Base-by-base conservation (phyloP, 352 stramenopile species). In the Globisporangium emineosum region DNA sequence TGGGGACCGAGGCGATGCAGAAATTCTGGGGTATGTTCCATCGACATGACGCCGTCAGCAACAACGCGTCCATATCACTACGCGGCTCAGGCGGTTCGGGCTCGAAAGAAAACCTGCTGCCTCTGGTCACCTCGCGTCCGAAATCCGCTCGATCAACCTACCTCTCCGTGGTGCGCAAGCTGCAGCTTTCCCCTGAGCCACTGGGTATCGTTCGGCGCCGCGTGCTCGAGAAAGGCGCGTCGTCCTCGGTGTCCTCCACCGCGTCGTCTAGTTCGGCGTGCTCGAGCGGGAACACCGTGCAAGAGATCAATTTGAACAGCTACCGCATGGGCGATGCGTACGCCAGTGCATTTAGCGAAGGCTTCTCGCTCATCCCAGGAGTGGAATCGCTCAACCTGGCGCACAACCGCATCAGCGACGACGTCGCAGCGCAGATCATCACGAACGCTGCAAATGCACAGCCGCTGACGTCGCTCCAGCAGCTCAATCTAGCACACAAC, bases 11-110 rank as follows among this genome's bases (percentile, higher is more conserved):
- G 5, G 82, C 82, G 4, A 73, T 93, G 60, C 66, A 79, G 13
- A 66, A 72, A 27, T 91, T 91, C 67, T 93, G 84, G 82, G 63
- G 60, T 30, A 77, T 89, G 51, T 93, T 93, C 60, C 84, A 91
- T 33, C 78, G 76, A 2, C 77, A 93, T 52, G 80, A 90, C 53
- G 72, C 66, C 0, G 71, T 87, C 32, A 73, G 77, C 62, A 86
- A 88, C 67, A 77, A 88, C 68, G 75, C 75, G 61, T 56, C 52
- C 29, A 66, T 40, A 5, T 53, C 60, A 8, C 27, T 59, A 13
- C 49, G 25, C n/a, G 49, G 23, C 19, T 30, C 40, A 12, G 25
- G 10, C 2, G 2, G 15, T 1, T 45, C 25, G 9, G 23, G 25
- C 23, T 32, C 49, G 9, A 21, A 54, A 25, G 57, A 52, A 2